A percentile compares a stretch with the other conserved stretches of the same genome.
phyloP scores from a whole-genome alignment of 345 rosid genomes.

The Noccaea caerulescens region DNA sequence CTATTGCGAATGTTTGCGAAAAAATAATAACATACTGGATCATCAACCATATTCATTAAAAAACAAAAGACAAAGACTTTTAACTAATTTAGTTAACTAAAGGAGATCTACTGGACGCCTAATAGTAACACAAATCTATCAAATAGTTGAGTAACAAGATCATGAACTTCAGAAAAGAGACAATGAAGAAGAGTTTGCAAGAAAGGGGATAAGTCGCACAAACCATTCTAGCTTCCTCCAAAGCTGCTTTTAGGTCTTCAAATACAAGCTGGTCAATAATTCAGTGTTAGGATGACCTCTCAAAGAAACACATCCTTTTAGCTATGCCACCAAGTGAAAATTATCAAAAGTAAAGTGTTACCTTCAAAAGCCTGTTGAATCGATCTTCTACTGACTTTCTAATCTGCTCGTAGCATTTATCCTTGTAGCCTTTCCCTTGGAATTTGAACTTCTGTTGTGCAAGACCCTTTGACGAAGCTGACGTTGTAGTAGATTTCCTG shows the following conservation, averaged over 20 bases:
- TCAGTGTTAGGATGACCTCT: conserved; percentile 39
- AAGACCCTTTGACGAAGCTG: conserved; percentile 64
- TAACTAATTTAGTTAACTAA: conserved; percentile 7
- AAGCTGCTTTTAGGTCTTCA: conserved; percentile 92
- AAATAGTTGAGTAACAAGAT: conserved; percentile 23
- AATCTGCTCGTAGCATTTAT: conserved; percentile 94
- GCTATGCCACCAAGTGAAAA: conserved; percentile 28
- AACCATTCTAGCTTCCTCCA: conserved; percentile 96
- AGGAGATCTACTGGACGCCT: conserved; percentile 23
- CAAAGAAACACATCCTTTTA: conserved; percentile 18
- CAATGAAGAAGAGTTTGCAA: conserved; percentile 27
- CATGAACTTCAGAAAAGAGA: conserved; percentile 25
- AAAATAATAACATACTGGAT: conserved; percentile 14
- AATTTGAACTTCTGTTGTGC: conserved; percentile 73
- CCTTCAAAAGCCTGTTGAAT: conserved; percentile 80
- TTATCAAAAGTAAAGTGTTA: conserved; percentile 43
- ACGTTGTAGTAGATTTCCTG: conserved; percentile 66
- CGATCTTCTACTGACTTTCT: conserved; percentile 88
- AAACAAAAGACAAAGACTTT: not conserved
- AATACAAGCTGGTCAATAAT: conserved; percentile 72
- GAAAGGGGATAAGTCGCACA: conserved; percentile 38
- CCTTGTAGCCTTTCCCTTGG: conserved; percentile 95
- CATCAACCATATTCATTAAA: conserved; percentile 18
- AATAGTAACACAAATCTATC: conserved; percentile 17
- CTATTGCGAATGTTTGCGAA: conserved; percentile 2